Conservation (phyloP, 2,329 filamentous ascomycete species). For the Penicillium fuscoglaucum region DNA sequence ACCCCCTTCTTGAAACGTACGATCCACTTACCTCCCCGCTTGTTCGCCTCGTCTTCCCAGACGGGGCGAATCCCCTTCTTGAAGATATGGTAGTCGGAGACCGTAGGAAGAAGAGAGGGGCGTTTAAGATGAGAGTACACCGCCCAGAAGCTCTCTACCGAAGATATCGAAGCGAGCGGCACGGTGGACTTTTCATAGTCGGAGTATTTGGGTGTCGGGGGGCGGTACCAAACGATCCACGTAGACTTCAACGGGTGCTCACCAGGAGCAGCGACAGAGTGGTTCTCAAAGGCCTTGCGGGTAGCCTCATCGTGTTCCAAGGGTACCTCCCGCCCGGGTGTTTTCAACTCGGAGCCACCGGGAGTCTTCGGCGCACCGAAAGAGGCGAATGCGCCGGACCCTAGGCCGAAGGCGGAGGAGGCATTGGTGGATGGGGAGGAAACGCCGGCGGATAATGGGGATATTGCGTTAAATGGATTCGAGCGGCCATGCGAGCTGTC, state of each 20-base stretch:
- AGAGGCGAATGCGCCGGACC: slow-evolving; percentile 94
- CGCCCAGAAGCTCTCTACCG: slow-evolving; percentile 86
- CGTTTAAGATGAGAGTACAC: slow-evolving; percentile 87
- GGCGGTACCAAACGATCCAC: slow-evolving; percentile 97
- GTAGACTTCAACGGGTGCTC: slow-evolving; percentile 72
- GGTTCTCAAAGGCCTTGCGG: slow-evolving; percentile 45
- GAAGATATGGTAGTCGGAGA: slow-evolving; percentile 98
- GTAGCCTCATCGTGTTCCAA: slow-evolving; percentile 37
- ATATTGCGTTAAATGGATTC: slow-evolving; percentile 76
- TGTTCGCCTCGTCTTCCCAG: slow-evolving; percentile 98
- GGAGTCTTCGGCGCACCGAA: slow-evolving; percentile 89
- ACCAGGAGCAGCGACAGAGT: slow-evolving; percentile 33
- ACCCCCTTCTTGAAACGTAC: slow-evolving; percentile 96
- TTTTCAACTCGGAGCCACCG: slow-evolving; percentile 73
- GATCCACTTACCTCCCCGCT: slow-evolving; percentile 95
- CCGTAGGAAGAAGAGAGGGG: slow-evolving; percentile 81
- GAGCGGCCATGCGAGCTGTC: slow-evolving; percentile 69
- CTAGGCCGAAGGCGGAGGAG: slow-evolving; percentile 87
- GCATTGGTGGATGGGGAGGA: slow-evolving; percentile 75
- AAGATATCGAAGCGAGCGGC: slow-evolving; percentile 76
- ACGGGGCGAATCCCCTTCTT: slow-evolving; percentile 94
- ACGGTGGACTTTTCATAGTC: slow-evolving; percentile 98
- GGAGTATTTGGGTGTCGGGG: slow-evolving; percentile 93
- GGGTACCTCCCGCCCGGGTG: slow-evolving; percentile 58
- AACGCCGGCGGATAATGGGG: slow-evolving; percentile 67